phyloP scores from a whole-genome alignment of 257 asterid species.

The Misopates orontium region DNA sequence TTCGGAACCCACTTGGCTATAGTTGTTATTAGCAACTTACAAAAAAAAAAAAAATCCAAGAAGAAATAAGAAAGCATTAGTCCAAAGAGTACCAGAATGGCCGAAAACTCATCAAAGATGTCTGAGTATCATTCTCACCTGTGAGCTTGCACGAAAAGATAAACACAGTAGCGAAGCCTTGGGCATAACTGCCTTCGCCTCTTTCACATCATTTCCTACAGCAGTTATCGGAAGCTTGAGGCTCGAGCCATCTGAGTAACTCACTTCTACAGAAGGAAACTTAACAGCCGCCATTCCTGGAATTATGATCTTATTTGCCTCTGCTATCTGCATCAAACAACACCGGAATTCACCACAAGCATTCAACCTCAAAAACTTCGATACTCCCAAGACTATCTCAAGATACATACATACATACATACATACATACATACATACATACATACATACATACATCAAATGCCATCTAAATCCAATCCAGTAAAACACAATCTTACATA shows the following conservation, averaged over 20 bases:
- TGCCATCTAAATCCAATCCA: neutral
- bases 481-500: slow-evolving; percentile 19
- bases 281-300: slow-evolving; percentile 70
- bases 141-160: slow-evolving; percentile 78
- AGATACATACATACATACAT: no score
- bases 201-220: slow-evolving; percentile 28
- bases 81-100: no score
- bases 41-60: neutral
- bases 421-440: no score
- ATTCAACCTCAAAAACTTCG: slow-evolving; percentile 10
- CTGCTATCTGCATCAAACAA: slow-evolving; percentile 51
- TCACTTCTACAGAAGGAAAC: slow-evolving; percentile 77
- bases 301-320: slow-evolving; percentile 72
- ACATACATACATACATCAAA: neutral
- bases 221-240: slow-evolving; percentile 62
- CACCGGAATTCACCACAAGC: slow-evolving; percentile 22
- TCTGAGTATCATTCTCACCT: slow-evolving; percentile 40
- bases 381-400: neutral
- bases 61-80: no score
- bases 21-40: neutral
- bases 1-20: no score
- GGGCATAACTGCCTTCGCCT: slow-evolving; percentile 38
- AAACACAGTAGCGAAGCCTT: slow-evolving; percentile 69
- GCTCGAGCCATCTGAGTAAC: slow-evolving; percentile 50
- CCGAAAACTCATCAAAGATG: neutral